A percentile compares a stretch with the other conserved stretches of the same genome.
These are phyloP conservation scores for Solidago caesia DNA, from an alignment of 129 eudicot genomes.

Conservation along the genomic window DNA sequence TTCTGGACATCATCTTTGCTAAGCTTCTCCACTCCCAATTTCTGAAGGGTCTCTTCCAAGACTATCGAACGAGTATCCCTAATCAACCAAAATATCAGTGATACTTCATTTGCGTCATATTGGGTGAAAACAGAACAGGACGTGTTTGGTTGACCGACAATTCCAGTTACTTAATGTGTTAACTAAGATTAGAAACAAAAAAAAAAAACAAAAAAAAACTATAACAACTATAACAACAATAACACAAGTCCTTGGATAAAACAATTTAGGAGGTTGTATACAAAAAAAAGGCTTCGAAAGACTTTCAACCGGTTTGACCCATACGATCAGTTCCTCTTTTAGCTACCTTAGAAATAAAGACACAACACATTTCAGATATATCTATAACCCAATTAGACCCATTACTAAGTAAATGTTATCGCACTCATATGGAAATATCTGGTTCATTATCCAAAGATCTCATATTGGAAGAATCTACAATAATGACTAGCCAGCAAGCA, in stretches of 20 bases:
- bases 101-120: neutral
- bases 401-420: neutral
- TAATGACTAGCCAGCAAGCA: neutral
- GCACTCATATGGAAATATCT: too few species aligned
- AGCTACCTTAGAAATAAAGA: neutral
- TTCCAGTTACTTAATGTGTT: neutral
- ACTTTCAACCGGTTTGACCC: constrained; percentile 2
- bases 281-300: neutral
- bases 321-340: neutral
- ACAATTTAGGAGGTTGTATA: neutral
- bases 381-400: neutral
- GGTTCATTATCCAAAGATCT: too few species aligned
- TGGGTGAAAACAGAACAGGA: too few species aligned
- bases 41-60: constrained; percentile 87
- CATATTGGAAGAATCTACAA: too few species aligned
- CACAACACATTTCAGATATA: neutral
- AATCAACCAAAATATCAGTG: constrained; percentile 14
- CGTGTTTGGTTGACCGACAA: constrained; percentile 1
- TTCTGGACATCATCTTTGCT: constrained; percentile 98
- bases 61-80: constrained; percentile 95
- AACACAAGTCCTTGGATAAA: neutral
- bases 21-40: constrained; percentile 94
- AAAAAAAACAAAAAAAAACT: neutral
- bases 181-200: neutral
- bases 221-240: too few species aligned